phyloP scores from a whole-genome alignment of 2,329 filamentous ascomycete genomes.

The Cercospora zeae-maydis region DNA sequence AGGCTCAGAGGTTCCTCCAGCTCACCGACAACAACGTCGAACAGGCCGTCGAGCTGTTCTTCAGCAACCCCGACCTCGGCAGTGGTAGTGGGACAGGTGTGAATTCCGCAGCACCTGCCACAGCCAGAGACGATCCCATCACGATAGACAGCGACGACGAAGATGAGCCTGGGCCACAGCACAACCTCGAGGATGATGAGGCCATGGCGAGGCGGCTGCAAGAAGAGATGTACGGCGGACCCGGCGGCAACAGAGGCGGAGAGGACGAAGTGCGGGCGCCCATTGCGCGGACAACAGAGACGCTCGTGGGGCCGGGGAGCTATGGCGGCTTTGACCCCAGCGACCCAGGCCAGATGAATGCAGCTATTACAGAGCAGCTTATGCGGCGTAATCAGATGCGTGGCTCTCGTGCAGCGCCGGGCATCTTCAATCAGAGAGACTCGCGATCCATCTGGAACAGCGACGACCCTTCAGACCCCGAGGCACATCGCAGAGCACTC shows the following conservation, averaged over 20 bases:
- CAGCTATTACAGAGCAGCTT: constrained; percentile 64
- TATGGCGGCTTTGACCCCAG: constrained; percentile 33
- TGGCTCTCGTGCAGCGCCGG: constrained; percentile 33
- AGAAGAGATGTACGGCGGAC: constrained; percentile 76
- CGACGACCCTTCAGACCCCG: constrained; percentile 49
- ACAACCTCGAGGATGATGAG: constrained; percentile 71
- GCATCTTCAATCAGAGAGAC: constrained; percentile 67
- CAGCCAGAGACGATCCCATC: constrained; percentile 54
- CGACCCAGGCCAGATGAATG: constrained; percentile 54
- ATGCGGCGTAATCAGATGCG: constrained; percentile 26
- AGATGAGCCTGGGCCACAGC: constrained; percentile 31
- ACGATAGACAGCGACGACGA: constrained; percentile 67
- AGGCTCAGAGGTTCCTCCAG: constrained; percentile 78
- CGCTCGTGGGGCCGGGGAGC: constrained; percentile 64
- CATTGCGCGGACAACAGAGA: constrained; percentile 87
- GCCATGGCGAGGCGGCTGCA: constrained; percentile 89
- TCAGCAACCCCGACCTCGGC: constrained; percentile 67
- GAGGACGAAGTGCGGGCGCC: constrained; percentile 75
- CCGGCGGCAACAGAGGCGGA: constrained; percentile 41
- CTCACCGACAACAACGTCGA: constrained; percentile 80
- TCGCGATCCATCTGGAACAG: constrained; percentile 55
- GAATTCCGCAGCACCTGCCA: constrained; percentile 35
- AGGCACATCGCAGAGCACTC: constrained; percentile 52
- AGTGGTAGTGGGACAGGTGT: constrained; percentile 34
- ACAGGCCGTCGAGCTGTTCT: constrained; percentile 85